Base-by-base conservation (phyloP, 495 filamentous ascomycete species). In the Lophiotrema nucula region DNA sequence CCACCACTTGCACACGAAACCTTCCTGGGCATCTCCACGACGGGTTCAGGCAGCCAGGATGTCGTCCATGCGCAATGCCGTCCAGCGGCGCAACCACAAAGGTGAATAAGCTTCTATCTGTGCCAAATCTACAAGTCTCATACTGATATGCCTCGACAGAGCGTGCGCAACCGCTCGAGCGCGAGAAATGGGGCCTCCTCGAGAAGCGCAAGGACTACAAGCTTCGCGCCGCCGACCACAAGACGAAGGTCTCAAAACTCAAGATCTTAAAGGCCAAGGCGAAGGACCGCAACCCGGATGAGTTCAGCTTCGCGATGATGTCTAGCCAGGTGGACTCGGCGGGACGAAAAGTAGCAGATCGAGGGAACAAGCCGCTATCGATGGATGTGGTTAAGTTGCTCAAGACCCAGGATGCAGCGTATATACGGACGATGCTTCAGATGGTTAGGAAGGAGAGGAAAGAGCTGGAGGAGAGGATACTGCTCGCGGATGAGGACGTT, bases 151-250 rank as follows among this genome's bases (percentile, higher is more conserved):
- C n/a, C n/a, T n/a, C n/a, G n/a, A n/a, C n/a, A n/a, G n/a, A n/a
- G n/a, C n/a, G n/a, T 65, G 87, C 88, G 26, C 93, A 97, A 70
- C 88, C 91, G 31, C 66, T 81, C 60, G 88, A 88, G 67, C 89
- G 93, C 28, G 74, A 83, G 60, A 88, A 88, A 81, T 89, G 83
- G 79, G 90, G 90, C 56, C 77, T 95, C 16, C 81, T 95, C 50
- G 90, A 95, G 69, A 95, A 95, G 76, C 88, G 89, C 77, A 92
- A 92, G 84, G 93, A 98, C 77, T 98, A 97, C 79, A 85, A 87
- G 39, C 86, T 92, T 59, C 90, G 93, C 53, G 88, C 93, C 2
- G 81, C 82, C 70, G 91, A 97, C 77, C 90, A 88, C 81, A 90
- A 89, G 68, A 74, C 73, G 64, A 97, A 98, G 70, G 87, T 95